Evolutionary conservation across 1,284 basidiomycete genomes (phyloP).

Genomic region (Gomphus bonarii): DNA sequence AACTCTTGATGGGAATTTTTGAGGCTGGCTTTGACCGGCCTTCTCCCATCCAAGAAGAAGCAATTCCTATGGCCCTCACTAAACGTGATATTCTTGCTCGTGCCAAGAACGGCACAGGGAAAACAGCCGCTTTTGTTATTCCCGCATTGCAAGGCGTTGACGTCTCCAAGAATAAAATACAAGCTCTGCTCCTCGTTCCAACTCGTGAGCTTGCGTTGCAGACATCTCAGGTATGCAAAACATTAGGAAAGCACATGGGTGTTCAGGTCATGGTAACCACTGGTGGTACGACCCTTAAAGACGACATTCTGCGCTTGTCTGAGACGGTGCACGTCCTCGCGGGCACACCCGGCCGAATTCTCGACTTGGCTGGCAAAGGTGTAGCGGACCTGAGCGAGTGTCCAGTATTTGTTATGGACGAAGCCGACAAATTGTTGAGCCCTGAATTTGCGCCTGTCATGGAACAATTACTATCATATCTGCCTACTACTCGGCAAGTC

Average conservation of each 20-base stretch:
- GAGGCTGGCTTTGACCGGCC: slow-evolving; percentile 96
- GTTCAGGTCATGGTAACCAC: slow-evolving; percentile 99
- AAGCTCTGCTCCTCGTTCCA: slow-evolving; percentile 89
- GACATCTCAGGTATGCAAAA: slow-evolving; percentile 97
- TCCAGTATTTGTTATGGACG: slow-evolving; percentile 97
- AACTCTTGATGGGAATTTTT: slow-evolving; percentile 88
- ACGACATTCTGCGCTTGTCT: slow-evolving; percentile 90
- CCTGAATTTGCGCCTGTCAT: slow-evolving; percentile 98
- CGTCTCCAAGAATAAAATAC: slow-evolving; percentile 79
- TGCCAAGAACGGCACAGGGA: slow-evolving; percentile 86
- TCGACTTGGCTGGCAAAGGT: slow-evolving; percentile 89
- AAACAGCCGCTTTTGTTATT: slow-evolving; percentile 98
- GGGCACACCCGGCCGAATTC: slow-evolving; percentile 92
- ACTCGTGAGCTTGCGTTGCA: slow-evolving; percentile 93
- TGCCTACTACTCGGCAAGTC: slow-evolving; percentile 86
- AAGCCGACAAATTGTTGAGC: slow-evolving; percentile 95
- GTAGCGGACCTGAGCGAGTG: slow-evolving; percentile 94
- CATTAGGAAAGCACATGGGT: slow-evolving; percentile 90
- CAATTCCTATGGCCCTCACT: slow-evolving; percentile 80
- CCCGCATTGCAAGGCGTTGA: slow-evolving; percentile 93
- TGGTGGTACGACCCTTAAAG: slow-evolving; percentile 94
- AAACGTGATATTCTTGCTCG: slow-evolving; percentile 89
- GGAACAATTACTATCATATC: slow-evolving; percentile 85
- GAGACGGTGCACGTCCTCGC: slow-evolving; percentile 94
- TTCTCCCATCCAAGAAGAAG: slow-evolving; percentile 97